Evolutionary conservation across 2,329 filamentous ascomycete genomes (phyloP).

Genomic region (Cephalotrichum gorgonifer): DNA sequence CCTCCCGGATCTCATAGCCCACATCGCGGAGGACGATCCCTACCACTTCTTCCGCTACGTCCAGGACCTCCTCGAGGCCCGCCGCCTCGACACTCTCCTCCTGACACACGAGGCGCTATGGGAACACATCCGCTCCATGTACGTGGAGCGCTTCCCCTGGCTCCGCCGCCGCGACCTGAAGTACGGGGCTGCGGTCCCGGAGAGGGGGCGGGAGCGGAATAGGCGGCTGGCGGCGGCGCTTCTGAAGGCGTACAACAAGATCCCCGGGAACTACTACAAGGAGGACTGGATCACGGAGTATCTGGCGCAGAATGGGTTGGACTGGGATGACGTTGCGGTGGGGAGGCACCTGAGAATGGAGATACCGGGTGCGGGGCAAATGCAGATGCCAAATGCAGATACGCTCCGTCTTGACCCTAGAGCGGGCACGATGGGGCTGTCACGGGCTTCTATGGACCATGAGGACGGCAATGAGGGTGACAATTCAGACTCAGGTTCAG

Average conservation of each 20-base stretch:
- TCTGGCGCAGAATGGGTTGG: conserved; percentile 4
- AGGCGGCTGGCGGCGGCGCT: background rate
- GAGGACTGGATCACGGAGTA: conserved; percentile 9
- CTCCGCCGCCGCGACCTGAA: conserved; percentile 1
- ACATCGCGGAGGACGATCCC: background rate
- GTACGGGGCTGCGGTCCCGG: background rate
- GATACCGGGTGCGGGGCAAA: background rate
- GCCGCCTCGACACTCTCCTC: conserved; percentile 13
- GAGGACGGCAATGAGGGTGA: background rate
- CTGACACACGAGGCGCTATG: conserved; percentile 7
- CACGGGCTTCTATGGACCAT: background rate
- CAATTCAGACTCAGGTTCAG: background rate
- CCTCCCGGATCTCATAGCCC: background rate
- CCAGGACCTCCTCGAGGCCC: conserved; percentile 1
- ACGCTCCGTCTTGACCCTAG: background rate
- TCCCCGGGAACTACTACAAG: background rate
- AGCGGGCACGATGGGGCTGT: background rate
- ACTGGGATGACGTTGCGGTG: conserved; percentile 1
- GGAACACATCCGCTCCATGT: conserved; percentile 9
- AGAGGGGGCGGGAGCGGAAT: background rate
- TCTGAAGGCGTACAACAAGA: conserved; percentile 2
- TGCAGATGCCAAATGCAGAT: background rate
- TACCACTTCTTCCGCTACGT: conserved; percentile 5
- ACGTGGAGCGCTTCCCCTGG: conserved; percentile 11
- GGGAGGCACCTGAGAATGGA: background rate